A percentile compares a stretch with the other conserved stretches of the same genome.
These are phyloP conservation scores for Candida stauntonica DNA, from an alignment of 805 yeast species.

Conservation along the genomic window DNA sequence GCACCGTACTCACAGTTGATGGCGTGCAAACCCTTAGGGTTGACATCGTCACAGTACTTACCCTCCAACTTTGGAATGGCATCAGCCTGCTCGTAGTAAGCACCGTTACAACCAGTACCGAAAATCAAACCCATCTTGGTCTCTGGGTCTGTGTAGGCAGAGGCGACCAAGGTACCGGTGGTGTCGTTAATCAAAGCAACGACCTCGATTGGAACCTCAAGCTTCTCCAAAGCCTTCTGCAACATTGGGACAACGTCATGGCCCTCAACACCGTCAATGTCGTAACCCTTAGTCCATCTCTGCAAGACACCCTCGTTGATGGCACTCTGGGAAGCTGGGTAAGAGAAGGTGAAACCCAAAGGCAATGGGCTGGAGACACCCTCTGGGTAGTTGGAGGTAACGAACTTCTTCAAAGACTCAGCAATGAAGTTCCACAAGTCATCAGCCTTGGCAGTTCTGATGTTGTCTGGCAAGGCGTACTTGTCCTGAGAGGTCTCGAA, in stretches of 20 bases:
- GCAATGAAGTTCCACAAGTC: constrained; percentile 87
- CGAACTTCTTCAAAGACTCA: constrained; percentile 65
- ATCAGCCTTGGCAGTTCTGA: constrained; percentile 76
- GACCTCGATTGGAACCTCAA: constrained; percentile 72
- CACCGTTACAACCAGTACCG: constrained; percentile 98
- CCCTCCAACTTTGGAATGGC: constrained; percentile 83
- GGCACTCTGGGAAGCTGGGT: constrained; percentile 79
- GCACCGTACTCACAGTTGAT: constrained; percentile 99
- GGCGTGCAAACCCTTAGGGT: constrained; percentile 73
- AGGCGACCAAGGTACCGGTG: constrained; percentile 94
- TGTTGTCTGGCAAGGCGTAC: constrained; percentile 67
- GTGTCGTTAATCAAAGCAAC: constrained; percentile 95
- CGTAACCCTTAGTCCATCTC: constrained; percentile 98
- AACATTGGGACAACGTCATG: constrained; percentile 90
- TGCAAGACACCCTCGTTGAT: constrained; percentile 85
- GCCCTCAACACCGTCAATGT: constrained; percentile 90
- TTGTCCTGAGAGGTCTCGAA: constrained; percentile 87
- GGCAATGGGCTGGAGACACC: constrained; percentile 62
- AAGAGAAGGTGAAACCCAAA: constrained; percentile 92
- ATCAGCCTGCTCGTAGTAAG: constrained; percentile 74
- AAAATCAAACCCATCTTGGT: constrained; percentile 93
- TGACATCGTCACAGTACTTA: constrained; percentile 56
- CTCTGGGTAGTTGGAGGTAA: constrained; percentile 61
- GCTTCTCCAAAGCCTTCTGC: constrained; percentile 63
- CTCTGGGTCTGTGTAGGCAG: constrained; percentile 83